Conservation (phyloP, 306 rosid genomes). For the Cucurbita ficifolia region DNA sequence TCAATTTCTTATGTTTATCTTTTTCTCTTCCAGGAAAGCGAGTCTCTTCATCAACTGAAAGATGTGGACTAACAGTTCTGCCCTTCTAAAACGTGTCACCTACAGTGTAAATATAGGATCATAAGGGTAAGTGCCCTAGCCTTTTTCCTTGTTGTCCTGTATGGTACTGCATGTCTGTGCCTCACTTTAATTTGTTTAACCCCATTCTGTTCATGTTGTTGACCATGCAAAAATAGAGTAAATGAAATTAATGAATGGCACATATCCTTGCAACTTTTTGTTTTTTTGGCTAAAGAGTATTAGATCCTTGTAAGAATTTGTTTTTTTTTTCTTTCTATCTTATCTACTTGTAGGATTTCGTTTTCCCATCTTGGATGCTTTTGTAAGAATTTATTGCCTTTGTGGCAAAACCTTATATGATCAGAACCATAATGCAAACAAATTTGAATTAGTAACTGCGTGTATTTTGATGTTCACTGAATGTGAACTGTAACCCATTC, state of each 20-base stretch:
- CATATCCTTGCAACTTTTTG: background rate
- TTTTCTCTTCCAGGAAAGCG: constrained; percentile 25
- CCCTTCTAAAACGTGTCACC: background rate
- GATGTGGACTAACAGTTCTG: constrained; percentile 1
- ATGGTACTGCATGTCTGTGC: background rate
- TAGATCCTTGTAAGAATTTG: background rate
- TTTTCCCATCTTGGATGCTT: background rate
- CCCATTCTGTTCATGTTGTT: background rate
- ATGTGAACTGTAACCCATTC: background rate
- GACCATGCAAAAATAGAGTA: background rate
- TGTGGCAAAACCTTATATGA: background rate
- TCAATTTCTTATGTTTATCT: background rate
- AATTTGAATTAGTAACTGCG: background rate
- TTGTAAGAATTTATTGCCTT: background rate
- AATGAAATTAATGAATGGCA: background rate
- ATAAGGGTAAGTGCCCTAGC: background rate
- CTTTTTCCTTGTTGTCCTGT: background rate
- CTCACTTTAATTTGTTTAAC: background rate
- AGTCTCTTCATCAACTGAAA: constrained; percentile 21
- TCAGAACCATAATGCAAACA: background rate
- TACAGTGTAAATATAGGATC: background rate
- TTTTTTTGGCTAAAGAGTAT: background rate
- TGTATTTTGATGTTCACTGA: background rate
- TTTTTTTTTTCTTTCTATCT: background rate
- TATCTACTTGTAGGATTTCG: background rate